phyloP scores from a whole-genome alignment of 139 green algal species.

The Chlamydomonas eustigma region DNA sequence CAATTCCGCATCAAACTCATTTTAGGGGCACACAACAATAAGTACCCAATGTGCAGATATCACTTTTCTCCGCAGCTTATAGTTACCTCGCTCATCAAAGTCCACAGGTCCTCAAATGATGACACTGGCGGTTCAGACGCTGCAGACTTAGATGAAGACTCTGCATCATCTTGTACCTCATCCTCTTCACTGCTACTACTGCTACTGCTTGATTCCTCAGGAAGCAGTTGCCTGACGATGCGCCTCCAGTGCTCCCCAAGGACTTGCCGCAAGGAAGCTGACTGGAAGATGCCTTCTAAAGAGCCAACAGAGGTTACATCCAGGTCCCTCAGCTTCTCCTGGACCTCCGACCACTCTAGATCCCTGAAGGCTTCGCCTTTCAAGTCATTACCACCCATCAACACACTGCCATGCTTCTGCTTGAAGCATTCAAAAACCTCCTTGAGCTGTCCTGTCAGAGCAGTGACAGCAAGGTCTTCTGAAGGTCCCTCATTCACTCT shows the following conservation, averaged over 20 bases:
- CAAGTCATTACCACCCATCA: background rate
- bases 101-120: constrained; percentile 7
- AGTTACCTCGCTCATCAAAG: background rate
- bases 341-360: background rate
- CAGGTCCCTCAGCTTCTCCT: background rate
- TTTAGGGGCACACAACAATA: too few species aligned
- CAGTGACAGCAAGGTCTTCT: too few species aligned
- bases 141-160: too few species aligned
- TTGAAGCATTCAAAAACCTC: background rate
- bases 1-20: too few species aligned
- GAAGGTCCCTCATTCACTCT: background rate
- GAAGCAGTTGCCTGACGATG: too few species aligned
- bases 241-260: background rate
- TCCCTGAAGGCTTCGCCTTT: background rate
- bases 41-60: background rate
- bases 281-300: background rate
- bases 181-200: background rate
- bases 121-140: background rate
- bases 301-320: background rate
- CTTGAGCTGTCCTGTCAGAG: too few species aligned
- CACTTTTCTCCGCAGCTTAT: background rate
- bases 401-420: background rate
- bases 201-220: too few species aligned
- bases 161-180: background rate
- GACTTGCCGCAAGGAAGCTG: background rate